phyloP scores from a whole-genome alignment of 768 basidiomycete species.

The Phanerochaete carnosa region DNA sequence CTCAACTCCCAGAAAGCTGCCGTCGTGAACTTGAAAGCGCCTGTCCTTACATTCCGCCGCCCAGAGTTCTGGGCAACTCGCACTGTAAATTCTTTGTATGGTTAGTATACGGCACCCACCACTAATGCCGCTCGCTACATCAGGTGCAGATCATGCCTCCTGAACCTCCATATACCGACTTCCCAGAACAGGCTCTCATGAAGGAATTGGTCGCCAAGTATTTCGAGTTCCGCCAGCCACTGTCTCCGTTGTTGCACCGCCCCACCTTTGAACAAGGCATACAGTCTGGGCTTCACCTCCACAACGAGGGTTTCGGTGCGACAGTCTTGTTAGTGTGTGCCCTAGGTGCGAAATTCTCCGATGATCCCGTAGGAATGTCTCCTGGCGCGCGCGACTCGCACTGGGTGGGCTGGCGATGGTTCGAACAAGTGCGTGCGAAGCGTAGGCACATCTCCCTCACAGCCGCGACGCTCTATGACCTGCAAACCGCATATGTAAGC shows the following conservation, averaged over 20 bases:
- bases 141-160: not conserved
- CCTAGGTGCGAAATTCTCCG: conserved; percentile 37
- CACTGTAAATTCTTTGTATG: not conserved
- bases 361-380: conserved; percentile 39
- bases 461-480: conserved; percentile 54
- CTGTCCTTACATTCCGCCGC: not conserved
- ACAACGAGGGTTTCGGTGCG: conserved; percentile 32
- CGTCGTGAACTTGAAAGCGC: no score
- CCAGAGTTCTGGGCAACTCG: not conserved
- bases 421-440: conserved; percentile 50
- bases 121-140: not conserved
- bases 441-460: conserved; percentile 44
- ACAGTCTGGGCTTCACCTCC: conserved; percentile 28
- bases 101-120: no score
- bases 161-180: conserved; percentile 14
- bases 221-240: conserved; percentile 33
- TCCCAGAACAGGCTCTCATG: conserved; percentile 26
- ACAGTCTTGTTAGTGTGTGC: conserved; percentile 42
- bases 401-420: conserved; percentile 38
- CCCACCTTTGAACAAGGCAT: conserved; percentile 35
- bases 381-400: conserved; percentile 1
- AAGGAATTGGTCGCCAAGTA: conserved; percentile 37
- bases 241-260: conserved; percentile 39
- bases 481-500: conserved; percentile 58
- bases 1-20: conserved; percentile 9